Evolutionary conservation across 2,329 filamentous ascomycete species (phyloP).

Genomic region (Pseudonectria foliicola): DNA sequence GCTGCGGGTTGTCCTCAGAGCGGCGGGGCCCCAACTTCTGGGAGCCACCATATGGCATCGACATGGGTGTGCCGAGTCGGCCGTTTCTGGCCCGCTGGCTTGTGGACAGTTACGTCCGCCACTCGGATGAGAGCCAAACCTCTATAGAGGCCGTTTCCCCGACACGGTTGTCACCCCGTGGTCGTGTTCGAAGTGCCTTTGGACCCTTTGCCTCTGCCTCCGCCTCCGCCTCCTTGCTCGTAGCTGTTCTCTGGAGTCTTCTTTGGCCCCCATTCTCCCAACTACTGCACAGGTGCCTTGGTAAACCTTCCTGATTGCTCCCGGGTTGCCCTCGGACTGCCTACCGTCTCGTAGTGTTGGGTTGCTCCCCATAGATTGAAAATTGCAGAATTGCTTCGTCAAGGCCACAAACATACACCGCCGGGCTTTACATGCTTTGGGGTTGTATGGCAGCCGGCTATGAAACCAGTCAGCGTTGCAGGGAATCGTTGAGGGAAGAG

Average conservation of each 20-base stretch:
- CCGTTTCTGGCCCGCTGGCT: conserved; percentile 21
- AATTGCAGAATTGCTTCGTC: conserved; percentile 10
- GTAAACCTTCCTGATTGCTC: conserved; percentile 8
- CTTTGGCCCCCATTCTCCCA: conserved; percentile 10
- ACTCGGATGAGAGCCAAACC: conserved; percentile 14
- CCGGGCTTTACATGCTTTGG: conserved; percentile 42
- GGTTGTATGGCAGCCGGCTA: conserved; percentile 50
- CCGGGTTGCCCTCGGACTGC: conserved; percentile 17
- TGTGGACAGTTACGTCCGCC: conserved; percentile 21
- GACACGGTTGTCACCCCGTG: conserved; percentile 26
- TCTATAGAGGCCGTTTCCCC: conserved; percentile 11
- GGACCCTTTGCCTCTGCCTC: conserved; percentile 10
- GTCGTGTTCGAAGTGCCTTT: conserved; percentile 13
- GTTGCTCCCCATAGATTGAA: conserved; percentile 1
- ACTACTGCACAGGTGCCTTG: conserved; percentile 10
- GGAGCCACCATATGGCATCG: conserved; percentile 6
- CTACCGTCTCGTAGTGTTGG: conserved; percentile 10
- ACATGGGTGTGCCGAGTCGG: conserved; percentile 14
- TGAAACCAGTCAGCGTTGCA: conserved; percentile 7
- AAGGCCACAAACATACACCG: conserved; percentile 8
- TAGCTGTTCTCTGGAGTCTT: conserved; percentile 10
- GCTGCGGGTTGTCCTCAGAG: conserved; percentile 14
- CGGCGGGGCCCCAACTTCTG: conserved; percentile 9
- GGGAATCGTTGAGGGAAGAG: background rate
- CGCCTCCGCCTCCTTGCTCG: conserved; percentile 10